Percentiles rank a stretch among this genome's conserved stretches.
Conservation (phyloP, 2,329 filamentous ascomycete species). For the Xylaria arbuscula region DNA sequence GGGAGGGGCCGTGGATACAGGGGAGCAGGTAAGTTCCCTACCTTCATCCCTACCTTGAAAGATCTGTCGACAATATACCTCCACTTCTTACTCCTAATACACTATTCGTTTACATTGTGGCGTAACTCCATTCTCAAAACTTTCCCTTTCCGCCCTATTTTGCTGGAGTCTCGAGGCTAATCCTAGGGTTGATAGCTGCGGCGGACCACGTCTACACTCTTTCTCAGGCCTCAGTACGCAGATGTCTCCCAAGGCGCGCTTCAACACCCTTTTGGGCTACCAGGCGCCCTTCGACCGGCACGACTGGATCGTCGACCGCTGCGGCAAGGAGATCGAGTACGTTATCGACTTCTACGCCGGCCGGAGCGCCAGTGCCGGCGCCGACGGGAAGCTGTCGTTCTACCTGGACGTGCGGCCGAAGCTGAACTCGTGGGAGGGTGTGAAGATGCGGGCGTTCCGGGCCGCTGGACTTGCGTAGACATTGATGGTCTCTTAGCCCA, state of each 20-base stretch:
- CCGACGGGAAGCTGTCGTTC: constrained; percentile 64
- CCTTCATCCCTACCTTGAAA: not conserved
- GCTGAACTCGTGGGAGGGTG: constrained; percentile 74
- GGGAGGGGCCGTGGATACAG: constrained; percentile 78
- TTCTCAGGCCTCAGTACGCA: constrained; percentile 78
- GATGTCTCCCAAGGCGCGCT: constrained; percentile 83
- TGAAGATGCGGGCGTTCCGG: constrained; percentile 71
- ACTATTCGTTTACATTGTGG: not conserved
- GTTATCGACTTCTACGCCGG: constrained; percentile 98
- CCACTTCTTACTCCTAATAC: not conserved
- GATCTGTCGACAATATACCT: too few relatives aligned
- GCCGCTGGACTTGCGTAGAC: constrained; percentile 61
- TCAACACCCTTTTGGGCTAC: constrained; percentile 90
- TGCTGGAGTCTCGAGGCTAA: not conserved
- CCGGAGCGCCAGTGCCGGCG: constrained; percentile 55
- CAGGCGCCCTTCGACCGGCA: constrained; percentile 92
- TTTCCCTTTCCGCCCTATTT: not conserved
- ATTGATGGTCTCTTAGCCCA: too few relatives aligned
- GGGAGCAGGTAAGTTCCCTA: constrained; percentile 62
- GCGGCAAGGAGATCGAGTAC: constrained; percentile 87
- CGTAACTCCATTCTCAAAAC: not conserved
- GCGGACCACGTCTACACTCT: constrained; percentile 82
- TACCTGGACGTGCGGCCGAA: constrained; percentile 76
- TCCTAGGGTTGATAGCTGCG: constrained; percentile 60
- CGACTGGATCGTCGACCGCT: constrained; percentile 96